A percentile compares a stretch with the other conserved stretches of the same genome.
Conservation (phyloP, 768 basidiomycete species). For the Suillus subalutaceus region DNA sequence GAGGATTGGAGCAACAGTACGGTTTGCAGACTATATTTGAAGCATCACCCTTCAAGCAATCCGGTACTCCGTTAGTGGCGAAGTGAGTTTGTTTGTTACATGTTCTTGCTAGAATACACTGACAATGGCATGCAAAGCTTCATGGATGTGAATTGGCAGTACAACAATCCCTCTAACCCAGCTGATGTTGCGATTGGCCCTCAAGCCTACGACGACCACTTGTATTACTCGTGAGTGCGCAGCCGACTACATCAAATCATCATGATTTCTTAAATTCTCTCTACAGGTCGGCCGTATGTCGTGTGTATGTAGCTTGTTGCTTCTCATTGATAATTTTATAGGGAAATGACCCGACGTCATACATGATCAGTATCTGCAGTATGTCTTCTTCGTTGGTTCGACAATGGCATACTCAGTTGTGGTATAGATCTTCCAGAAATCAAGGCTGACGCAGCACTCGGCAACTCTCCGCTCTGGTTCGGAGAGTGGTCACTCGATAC, state of each 20-base stretch:
- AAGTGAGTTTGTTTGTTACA: constrained; percentile 35
- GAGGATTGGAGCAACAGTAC: constrained; percentile 25
- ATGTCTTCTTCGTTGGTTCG: constrained; percentile 25
- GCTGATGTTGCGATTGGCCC: constrained; percentile 69
- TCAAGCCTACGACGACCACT: constrained; percentile 76
- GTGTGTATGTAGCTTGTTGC: background rate
- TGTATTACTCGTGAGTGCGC: constrained; percentile 68
- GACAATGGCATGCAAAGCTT: constrained; percentile 48
- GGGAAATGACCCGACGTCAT: constrained; percentile 72
- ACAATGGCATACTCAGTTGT: background rate
- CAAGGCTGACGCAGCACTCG: constrained; percentile 45
- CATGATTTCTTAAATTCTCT: constrained; percentile 4
- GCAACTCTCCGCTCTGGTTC: constrained; percentile 54
- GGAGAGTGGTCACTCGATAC: constrained; percentile 68
- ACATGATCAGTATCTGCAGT: constrained; percentile 74
- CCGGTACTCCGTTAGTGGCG: constrained; percentile 35
- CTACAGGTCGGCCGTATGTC: constrained; percentile 58
- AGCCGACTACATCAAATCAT: background rate
- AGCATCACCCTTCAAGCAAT: constrained; percentile 19
- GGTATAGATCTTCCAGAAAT: constrained; percentile 61
- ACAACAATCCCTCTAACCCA: constrained; percentile 70
- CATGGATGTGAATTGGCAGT: constrained; percentile 83
- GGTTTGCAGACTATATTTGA: constrained; percentile 29
- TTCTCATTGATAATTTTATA: constrained; percentile 24
- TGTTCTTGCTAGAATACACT: background rate